phyloP scores from a whole-genome alignment of 208 protist species.

The Angomonas desouzai region DNA sequence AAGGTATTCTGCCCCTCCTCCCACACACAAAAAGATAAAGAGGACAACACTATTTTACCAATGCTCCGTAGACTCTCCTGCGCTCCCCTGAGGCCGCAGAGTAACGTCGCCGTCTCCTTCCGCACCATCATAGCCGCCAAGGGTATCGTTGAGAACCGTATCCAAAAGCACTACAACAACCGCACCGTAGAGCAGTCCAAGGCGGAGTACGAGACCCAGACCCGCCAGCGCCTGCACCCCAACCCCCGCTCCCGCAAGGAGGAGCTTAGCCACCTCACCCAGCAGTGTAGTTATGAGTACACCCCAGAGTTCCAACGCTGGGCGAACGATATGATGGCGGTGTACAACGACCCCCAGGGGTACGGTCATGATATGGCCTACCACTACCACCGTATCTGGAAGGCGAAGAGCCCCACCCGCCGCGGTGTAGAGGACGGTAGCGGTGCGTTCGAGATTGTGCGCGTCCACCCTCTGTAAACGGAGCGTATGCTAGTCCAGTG shows the following conservation, averaged over 20 bases:
- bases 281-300: conserved; percentile 88
- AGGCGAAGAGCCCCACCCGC: conserved; percentile 73
- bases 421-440: conserved; percentile 79
- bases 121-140: conserved; percentile 72
- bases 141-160: conserved; percentile 86
- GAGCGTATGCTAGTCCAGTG: too few relatives aligned
- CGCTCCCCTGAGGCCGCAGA: not conserved
- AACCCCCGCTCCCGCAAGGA: conserved; percentile 83
- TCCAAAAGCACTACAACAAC: conserved; percentile 81
- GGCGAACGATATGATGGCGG: conserved; percentile 89
- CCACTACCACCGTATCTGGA: conserved; percentile 90
- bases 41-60: too few relatives aligned
- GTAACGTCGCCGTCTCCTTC: conserved; percentile 1
- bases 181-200: conserved; percentile 76
- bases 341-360: conserved; percentile 79
- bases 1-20: not conserved
- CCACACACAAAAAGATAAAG: not conserved
- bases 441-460: conserved; percentile 67
- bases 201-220: conserved; percentile 47
- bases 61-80: conserved; percentile 3
- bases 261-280: conserved; percentile 78
- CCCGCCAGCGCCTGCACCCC: conserved; percentile 48
- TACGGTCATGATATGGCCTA: conserved; percentile 90
- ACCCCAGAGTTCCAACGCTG: conserved; percentile 90
- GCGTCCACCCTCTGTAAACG: conserved; percentile 62